Base-by-base conservation (phyloP, 495 filamentous ascomycete species). In the Trichoderma erinaceum region DNA sequence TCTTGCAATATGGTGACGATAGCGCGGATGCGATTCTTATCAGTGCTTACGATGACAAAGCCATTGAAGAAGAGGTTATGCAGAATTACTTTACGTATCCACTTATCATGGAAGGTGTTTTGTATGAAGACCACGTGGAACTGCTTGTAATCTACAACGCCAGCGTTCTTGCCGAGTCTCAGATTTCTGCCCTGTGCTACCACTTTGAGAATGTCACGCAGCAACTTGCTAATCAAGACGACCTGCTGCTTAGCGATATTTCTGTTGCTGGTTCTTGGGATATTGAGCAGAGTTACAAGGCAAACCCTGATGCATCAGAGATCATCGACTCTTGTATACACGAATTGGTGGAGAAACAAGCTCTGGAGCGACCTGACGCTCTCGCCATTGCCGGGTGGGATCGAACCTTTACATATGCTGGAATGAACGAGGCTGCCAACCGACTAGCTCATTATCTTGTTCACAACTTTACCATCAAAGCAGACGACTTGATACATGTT, bases 401-500 rank as follows among this genome's bases (percentile, higher is more conserved):
- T 35, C 18, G 41, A 27, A 23, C 35, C 8, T 46, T 65, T n/a
- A 41, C 35, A 11, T 65, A 65, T 43, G 15, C 35, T 32, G 64
- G 44, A 27, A 8, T 65, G 5, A 27, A 43, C 18, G 32, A 65
- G 32, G 38, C 41, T 7, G 35, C 64, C 8, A 65, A 41, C 18
- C 35, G 41, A n/a, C 67, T 89, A 27, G 83, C 84, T 8, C 73
- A 68, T 25, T 74, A 78, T 23, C 72, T 86, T 3, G n/a, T 16
- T n/a, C 18, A 65, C 16, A 75, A 77, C n/a, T 65, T 41, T 21
- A 82, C 85, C 10, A 79, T 87, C 41, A 78, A 80, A 1, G 80
- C 81, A 1, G 86, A 85, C 41, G 76, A 73, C 0, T 66, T 87
- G 1, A 82, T 89, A 1, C 84, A 84, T 3, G 71, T 89, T 0